A percentile compares a stretch with the other conserved stretches of the same genome.
Conservation (phyloP, 345 rosid species). For the Streptanthus diversifolius region DNA sequence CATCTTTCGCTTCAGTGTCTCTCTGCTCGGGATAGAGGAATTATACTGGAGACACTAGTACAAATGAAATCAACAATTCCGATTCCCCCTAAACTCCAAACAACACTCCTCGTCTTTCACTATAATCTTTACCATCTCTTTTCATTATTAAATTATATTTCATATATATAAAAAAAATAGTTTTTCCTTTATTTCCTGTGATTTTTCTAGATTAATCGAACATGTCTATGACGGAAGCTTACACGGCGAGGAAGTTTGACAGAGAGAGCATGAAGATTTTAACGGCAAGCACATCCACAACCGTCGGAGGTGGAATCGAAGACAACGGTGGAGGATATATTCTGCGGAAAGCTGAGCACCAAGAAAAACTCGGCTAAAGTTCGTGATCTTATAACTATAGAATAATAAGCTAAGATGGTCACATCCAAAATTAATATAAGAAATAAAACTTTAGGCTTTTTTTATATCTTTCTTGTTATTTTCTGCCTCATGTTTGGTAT, state of each 20-base stretch:
- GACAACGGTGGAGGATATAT: conserved; percentile 28
- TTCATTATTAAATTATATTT: not conserved
- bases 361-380: conserved; percentile 37
- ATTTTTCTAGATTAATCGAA: conserved; percentile 4
- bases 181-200: not conserved
- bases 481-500: conserved; percentile 1
- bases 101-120: conserved; percentile 19
- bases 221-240: conserved; percentile 31
- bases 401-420: conserved; percentile 15
- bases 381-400: conserved; percentile 26
- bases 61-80: conserved; percentile 1
- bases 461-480: not conserved
- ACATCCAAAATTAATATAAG: not conserved
- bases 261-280: conserved; percentile 25
- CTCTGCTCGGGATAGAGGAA: not conserved
- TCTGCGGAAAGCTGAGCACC: conserved; percentile 22
- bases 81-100: conserved; percentile 21
- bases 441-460: conserved; percentile 4
- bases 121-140: conserved; percentile 1
- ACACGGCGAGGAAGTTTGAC: conserved; percentile 33
- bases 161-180: not conserved
- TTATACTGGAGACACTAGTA: not conserved
- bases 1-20: not conserved
- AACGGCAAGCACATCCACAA: conserved; percentile 12
- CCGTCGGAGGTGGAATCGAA: conserved; percentile 11